Conservation (phyloP, 2,329 filamentous ascomycete genomes). For the Diaporthe vaccinii region DNA sequence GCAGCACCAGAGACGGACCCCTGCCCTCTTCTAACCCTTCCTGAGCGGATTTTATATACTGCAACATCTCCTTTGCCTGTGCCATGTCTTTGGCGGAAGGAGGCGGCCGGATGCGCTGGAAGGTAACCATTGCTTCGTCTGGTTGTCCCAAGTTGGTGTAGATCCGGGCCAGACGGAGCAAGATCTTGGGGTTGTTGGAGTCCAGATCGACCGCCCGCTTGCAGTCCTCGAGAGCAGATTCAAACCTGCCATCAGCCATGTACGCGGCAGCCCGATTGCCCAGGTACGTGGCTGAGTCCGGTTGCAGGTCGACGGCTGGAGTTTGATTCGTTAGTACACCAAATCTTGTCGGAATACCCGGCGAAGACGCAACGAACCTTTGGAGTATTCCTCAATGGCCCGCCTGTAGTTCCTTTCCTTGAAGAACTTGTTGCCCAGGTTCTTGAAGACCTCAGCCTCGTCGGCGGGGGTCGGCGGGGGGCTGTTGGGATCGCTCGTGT, state of each 20-base stretch:
- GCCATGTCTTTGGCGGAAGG: slow-evolving; percentile 89
- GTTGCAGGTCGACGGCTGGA: slow-evolving; percentile 89
- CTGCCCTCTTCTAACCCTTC: slow-evolving; percentile 81
- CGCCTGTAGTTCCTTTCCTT: slow-evolving; percentile 91
- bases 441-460: slow-evolving; percentile 92
- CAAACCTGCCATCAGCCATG: slow-evolving; percentile 87
- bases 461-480: slow-evolving; percentile 70
- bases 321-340: slow-evolving; percentile 28
- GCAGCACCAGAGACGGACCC: slow-evolving; percentile 90
- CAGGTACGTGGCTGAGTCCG: slow-evolving; percentile 88
- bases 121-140: slow-evolving; percentile 86
- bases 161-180: slow-evolving; percentile 89
- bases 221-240: slow-evolving; percentile 88
- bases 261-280: slow-evolving; percentile 96
- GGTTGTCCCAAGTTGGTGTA: slow-evolving; percentile 90
- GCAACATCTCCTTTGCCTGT: slow-evolving; percentile 86
- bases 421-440: slow-evolving; percentile 95
- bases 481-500: slow-evolving; percentile 74
- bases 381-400: slow-evolving; percentile 93
- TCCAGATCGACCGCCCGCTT: slow-evolving; percentile 86
- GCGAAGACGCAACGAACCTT: slow-evolving; percentile 70
- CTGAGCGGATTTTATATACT: slow-evolving; percentile 84
- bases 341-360: slow-evolving; percentile 38
- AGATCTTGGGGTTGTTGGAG: slow-evolving; percentile 86
- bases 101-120: slow-evolving; percentile 82